Conservation (phyloP, 2,329 filamentous ascomycete genomes). For the Arthroderma sp. region DNA sequence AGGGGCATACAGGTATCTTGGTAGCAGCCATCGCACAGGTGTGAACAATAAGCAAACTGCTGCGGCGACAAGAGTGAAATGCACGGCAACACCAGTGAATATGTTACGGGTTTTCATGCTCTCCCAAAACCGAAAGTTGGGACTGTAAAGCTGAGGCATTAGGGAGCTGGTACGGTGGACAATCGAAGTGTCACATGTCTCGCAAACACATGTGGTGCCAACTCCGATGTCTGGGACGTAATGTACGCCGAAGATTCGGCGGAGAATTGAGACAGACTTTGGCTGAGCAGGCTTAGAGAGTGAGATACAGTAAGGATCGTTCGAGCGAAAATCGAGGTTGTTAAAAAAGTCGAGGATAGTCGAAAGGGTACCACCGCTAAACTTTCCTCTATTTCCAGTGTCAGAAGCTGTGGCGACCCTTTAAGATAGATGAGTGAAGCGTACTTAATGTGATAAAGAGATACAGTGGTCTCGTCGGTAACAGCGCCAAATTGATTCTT, state of each 20-base stretch:
- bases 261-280: slow-evolving; percentile 19
- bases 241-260: slow-evolving; percentile 39
- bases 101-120: slow-evolving; percentile 43
- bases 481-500: slow-evolving; percentile 41
- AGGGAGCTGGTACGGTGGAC: slow-evolving; percentile 50
- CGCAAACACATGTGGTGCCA: slow-evolving; percentile 44
- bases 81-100: slow-evolving; percentile 38
- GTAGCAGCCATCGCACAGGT: slow-evolving; percentile 42
- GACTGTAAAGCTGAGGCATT: slow-evolving; percentile 46
- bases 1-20: slow-evolving; percentile 38
- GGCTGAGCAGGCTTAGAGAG: slow-evolving; percentile 21
- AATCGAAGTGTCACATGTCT: slow-evolving; percentile 43
- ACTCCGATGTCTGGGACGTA: slow-evolving; percentile 46
- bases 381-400: slow-evolving; percentile 16
- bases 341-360: slow-evolving; percentile 49
- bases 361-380: slow-evolving; percentile 51
- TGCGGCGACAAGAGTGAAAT: slow-evolving; percentile 37
- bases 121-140: slow-evolving; percentile 46
- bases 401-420: slow-evolving; percentile 1
- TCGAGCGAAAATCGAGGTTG: slow-evolving; percentile 29
- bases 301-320: slow-evolving; percentile 38
- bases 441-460: slow-evolving; percentile 43
- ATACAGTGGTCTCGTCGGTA: slow-evolving; percentile 41
- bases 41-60: slow-evolving; percentile 39
- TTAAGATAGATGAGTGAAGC: slow-evolving; percentile 7